Evolutionary conservation across 495 filamentous ascomycete species (phyloP).

Genomic region (Annulohypoxylon bovei): DNA sequence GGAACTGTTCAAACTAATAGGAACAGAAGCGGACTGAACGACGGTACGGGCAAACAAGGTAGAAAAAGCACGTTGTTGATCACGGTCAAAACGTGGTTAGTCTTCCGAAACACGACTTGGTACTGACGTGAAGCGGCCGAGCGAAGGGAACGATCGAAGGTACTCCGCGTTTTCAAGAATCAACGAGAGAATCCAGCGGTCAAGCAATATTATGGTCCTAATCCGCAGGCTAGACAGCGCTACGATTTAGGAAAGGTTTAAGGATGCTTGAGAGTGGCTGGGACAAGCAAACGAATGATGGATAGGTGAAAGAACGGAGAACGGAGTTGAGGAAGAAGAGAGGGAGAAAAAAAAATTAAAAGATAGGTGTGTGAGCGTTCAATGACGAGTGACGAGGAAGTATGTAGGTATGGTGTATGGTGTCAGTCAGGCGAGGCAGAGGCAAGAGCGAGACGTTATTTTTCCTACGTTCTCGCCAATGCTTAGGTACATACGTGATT

Average conservation of each 20-base stretch:
- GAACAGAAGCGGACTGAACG: slow-evolving; percentile 19
- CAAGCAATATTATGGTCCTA: slow-evolving; percentile 33
- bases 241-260: slow-evolving; percentile 21
- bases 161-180: slow-evolving; percentile 30
- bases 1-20: slow-evolving; percentile 22
- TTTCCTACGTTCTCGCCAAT: slow-evolving; percentile 45
- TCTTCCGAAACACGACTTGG: slow-evolving; percentile 36
- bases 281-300: slow-evolving; percentile 31
- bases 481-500: slow-evolving; percentile 30
- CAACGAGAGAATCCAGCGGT: slow-evolving; percentile 32
- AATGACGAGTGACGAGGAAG: slow-evolving; percentile 43
- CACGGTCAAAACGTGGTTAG: slow-evolving; percentile 22
- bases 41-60: slow-evolving; percentile 27
- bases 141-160: slow-evolving; percentile 31
- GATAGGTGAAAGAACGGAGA: slow-evolving; percentile 15
- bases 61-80: slow-evolving; percentile 32
- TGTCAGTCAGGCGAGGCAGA: slow-evolving; percentile 32
- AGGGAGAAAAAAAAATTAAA: slow-evolving; percentile 10
- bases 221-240: slow-evolving; percentile 22
- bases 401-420: slow-evolving; percentile 28
- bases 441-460: slow-evolving; percentile 37
- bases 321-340: slow-evolving; percentile 1
- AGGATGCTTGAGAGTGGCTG: slow-evolving; percentile 22
- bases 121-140: slow-evolving; percentile 20
- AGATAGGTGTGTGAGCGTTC: slow-evolving; percentile 23